Evolutionary conservation across 2,329 filamentous ascomycete species (phyloP).

Genomic region (Fusarium haematococcum): DNA sequence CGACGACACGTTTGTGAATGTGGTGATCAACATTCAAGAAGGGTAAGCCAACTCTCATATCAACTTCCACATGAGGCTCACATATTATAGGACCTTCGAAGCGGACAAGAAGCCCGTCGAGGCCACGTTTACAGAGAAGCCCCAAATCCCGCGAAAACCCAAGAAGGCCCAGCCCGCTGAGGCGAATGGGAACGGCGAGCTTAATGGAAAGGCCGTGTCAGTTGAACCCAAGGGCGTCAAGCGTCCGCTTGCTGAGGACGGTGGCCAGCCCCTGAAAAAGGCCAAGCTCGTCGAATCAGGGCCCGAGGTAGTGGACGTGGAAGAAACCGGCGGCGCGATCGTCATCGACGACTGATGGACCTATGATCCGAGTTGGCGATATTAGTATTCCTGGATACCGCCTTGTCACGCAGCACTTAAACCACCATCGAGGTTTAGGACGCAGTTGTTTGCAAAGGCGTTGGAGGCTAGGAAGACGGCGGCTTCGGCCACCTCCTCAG

Average conservation of each 20-base stretch:
- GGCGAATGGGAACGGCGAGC: conserved; percentile 54
- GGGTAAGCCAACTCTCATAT: conserved; percentile 57
- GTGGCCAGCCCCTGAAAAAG: conserved; percentile 61
- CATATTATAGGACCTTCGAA: conserved; percentile 53
- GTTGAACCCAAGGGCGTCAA: conserved; percentile 56
- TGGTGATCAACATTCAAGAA: conserved; percentile 77
- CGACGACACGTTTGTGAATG: conserved; percentile 79
- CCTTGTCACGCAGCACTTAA: conserved; percentile 72
- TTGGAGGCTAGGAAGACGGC: conserved; percentile 82
- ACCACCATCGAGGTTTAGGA: conserved; percentile 88
- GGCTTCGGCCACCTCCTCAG: conserved; percentile 83
- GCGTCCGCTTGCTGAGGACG: conserved; percentile 58
- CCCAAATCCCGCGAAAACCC: conserved; percentile 66
- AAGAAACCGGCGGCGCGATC: conserved; percentile 71
- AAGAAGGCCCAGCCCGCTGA: conserved; percentile 54
- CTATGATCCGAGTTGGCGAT: conserved; percentile 5
- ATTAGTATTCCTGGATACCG: conserved; percentile 19
- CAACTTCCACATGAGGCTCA: conserved; percentile 39
- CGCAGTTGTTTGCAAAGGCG: conserved; percentile 86
- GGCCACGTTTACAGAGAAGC: conserved; percentile 56
- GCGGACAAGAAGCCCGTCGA: conserved; percentile 67
- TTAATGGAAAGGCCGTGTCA: conserved; percentile 57
- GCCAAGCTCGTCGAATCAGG: conserved; percentile 55
- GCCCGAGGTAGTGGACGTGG: conserved; percentile 60
- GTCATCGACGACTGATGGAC: conserved; percentile 70